Evolutionary conservation across 2,329 filamentous ascomycete species (phyloP), one percentile per base, ranked within the genome.

Genomic region (Cytospora chrysosperma): DNA sequence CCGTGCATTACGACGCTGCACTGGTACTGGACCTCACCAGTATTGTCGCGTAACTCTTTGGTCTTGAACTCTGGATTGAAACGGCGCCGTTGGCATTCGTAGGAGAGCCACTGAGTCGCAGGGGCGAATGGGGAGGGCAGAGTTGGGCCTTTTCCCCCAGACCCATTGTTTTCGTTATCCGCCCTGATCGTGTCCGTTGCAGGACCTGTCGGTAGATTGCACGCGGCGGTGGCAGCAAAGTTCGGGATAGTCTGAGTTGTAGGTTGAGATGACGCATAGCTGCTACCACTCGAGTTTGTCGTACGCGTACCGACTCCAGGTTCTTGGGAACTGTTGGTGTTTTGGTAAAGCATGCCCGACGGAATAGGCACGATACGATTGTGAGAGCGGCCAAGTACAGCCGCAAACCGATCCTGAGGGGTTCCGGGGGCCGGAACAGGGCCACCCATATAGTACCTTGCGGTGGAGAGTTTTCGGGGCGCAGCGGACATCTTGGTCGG

Each of bases 71-170:
- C 40, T 9, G 67, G 68, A 50, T 70, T 70, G 61, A 70, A 69
- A n/a, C 53, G 27, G 26, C 67, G 69, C 9, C 21, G 37, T 59
- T 68, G 69, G 43, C 68, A 70, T 60, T 67, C 66, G 4, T 28
- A 49, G 13, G 63, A 67, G 2, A 70, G 60, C 56, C 58, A 61
- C 19, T 40, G 40, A 24, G 58, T 61, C 15, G 47, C 51, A 21
- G 58, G 51, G 21, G 58, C 51, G 5, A n/a, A 21, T 15, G 37
- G 58, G n/a, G 52, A 19, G 26, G 58, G 58, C 19, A 61, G 13
- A 30, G 34, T 34, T 17, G 58, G 58, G 26, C 58, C 58, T 26
- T 34, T 28, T n/a, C 58, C 58, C 21, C 51, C 37, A 47, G 4
- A 24, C n/a, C 43, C 43, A 24, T 47, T 47, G 10, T 24, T 37